Evolutionary conservation across 2,329 filamentous ascomycete genomes (phyloP), one percentile per base, ranked within the genome.

Genomic region (Tetracladium maxilliforme): DNA sequence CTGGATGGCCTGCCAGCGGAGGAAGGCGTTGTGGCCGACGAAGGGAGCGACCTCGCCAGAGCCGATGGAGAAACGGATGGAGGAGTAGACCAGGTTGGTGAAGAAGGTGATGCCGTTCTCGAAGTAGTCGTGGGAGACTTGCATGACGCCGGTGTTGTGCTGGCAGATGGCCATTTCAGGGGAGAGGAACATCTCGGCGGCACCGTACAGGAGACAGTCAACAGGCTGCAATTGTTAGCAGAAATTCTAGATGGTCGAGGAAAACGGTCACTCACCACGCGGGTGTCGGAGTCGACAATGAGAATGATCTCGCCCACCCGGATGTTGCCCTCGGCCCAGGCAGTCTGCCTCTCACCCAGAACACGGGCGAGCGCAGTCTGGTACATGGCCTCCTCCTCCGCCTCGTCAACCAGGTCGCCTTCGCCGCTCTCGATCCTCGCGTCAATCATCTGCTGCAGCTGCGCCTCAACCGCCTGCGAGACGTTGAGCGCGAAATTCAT

Each of bases 41-140:
- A 83, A 83, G 1, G 75, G 76, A 1, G 76, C 71, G 6, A 76
- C 66, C 26, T 84, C 78, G 5, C 78, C 78, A 25, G 68, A 74
- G 6, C 70, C 66, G 15, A 82, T 74, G 12, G 70, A 67, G 40
- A 73, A 83, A 14, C 64, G 60, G 39, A 83, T 83, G 17, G 73
- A 67, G 0, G 68, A 73, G 52, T 83, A 86, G 37, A 84, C 70
- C 25, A 84, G 61, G 41, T 83, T 73, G 21, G 78, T 84, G 51
- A 84, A 83, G 53, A 77, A 84, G 2, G 76, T 79, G 39, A 81
- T 77, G 21, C 70, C 73, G 36, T 74, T 76, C 48, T 86, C 79
- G 37, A 84, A 84, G 49, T 70, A 79, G 26, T 64, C 72, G 38
- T 68, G 56, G 2, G 71, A 67, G 7, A 84, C 73, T 36, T 83